Base-by-base conservation (phyloP, 768 basidiomycete genomes). In the Rhodosporidiobolus odoratus region DNA sequence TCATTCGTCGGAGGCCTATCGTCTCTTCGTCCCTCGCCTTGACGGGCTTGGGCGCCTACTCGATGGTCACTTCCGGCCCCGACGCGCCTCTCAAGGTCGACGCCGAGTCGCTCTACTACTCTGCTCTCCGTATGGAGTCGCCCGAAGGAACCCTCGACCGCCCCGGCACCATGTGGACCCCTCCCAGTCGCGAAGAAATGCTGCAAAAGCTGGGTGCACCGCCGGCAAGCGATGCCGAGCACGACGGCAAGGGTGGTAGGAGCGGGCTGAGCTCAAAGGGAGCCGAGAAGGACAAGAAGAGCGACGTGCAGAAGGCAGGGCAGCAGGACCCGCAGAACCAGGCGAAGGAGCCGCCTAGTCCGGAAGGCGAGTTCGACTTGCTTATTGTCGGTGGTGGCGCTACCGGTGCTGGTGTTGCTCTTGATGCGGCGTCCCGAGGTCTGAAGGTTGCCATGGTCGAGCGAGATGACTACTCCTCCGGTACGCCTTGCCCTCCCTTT, bases 401-500 rank as follows among this genome's bases (percentile, higher is more conserved):
- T 8, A 97, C 93, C 3, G 95, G 95, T 59, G 90, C 93, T 0
- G 95, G 96, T 50, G 89, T 93, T n/a, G 95, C 94, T 13, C 85
- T 99, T 19, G 95, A 98, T 79, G 95, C 95, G 54, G 92, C 90
- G 9, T 90, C 87, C 77, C 82, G 95, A 66, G 94, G 96, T 0
- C 83, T 99, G 53, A 90, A 87, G 78, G 95, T 98, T 21, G 95
- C 91, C 0, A 82, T 98, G 68, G 93, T 97, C 0, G 95, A 99
- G 77, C 82, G 92, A 56, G 89, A 91, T 73, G 95, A 99, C 78
- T 99, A 95, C 73, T 86, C 87, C 75, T 85, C 90, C 32, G 94
- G 92, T 91, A 69, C 71, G 84, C 32, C 43, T 30, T 38, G 9
- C 19, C 3, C 16, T 30, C 32, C 13, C 32, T 47, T 59, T 45